Conservation (phyloP, 352 stramenopile species). For the Phytophthora citrophthora region DNA sequence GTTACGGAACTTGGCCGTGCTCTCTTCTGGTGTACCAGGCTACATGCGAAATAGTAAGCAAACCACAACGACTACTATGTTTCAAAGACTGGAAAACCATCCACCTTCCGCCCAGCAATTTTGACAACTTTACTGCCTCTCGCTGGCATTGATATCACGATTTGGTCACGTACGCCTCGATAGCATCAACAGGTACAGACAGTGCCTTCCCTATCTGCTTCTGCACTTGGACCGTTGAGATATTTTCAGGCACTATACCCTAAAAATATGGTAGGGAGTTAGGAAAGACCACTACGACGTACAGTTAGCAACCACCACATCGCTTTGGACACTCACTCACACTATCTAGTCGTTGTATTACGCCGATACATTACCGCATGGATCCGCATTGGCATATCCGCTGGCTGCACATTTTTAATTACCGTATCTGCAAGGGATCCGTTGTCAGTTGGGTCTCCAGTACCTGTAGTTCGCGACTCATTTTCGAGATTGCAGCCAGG, state of each 20-base stretch:
- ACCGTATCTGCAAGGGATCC: constrained; percentile 46
- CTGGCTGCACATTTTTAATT: constrained; percentile 18
- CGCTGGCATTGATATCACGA: constrained; percentile 18
- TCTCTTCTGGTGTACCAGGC: constrained; percentile 44
- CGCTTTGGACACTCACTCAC: constrained; percentile 9
- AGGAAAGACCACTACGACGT: not conserved
- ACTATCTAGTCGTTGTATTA: constrained; percentile 34
- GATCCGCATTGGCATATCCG: constrained; percentile 10
- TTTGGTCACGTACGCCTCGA: not conserved
- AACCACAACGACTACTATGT: not conserved
- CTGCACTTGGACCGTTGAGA: not conserved
- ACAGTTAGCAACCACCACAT: constrained; percentile 1
- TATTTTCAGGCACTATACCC: constrained; percentile 18
- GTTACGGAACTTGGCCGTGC: constrained; percentile 51
- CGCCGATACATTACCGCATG: constrained; percentile 18
- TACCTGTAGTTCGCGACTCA: constrained; percentile 38
- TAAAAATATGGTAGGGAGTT: constrained; percentile 23
- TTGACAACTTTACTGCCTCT: constrained; percentile 29
- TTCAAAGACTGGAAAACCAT: not conserved
- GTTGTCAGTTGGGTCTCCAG: constrained; percentile 39
- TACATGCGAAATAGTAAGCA: constrained; percentile 16
- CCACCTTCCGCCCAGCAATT: constrained; percentile 28
- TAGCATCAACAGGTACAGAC: constrained; percentile 8
- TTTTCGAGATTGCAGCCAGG: constrained; percentile 50
- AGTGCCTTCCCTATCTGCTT: not conserved